phyloP scores from a whole-genome alignment of 2,329 filamentous ascomycete genomes.

The Proliferodiscus dingleyae region DNA sequence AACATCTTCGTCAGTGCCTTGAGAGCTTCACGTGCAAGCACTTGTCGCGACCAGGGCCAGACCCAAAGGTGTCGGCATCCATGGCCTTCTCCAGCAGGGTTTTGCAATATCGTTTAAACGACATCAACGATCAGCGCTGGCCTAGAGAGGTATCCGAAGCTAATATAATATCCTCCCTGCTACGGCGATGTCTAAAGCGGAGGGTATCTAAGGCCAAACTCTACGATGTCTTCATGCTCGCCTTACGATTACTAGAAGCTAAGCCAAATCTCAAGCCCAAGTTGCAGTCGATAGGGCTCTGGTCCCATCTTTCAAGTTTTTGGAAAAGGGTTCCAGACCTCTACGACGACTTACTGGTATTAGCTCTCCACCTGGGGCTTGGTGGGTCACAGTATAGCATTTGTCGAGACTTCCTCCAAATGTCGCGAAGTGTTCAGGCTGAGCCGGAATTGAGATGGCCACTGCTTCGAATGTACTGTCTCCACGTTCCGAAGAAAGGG shows the following conservation, averaged over 20 bases:
- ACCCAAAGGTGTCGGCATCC: constrained; percentile 10
- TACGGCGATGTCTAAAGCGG: constrained; percentile 6
- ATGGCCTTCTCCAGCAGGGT: constrained; percentile 14
- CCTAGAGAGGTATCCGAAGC: constrained; percentile 6
- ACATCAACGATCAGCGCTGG: constrained; percentile 9
- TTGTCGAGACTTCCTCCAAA: constrained; percentile 4
- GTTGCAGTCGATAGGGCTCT: constrained; percentile 4
- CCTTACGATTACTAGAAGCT: constrained; percentile 8
- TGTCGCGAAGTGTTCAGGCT: neutral
- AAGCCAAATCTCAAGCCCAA: constrained; percentile 3
- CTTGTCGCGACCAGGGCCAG: constrained; percentile 2
- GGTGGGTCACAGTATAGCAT: constrained; percentile 5
- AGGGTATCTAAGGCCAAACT: constrained; percentile 3
- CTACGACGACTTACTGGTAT: constrained; percentile 7
- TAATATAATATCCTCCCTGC: constrained; percentile 8
- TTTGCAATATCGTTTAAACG: constrained; percentile 8
- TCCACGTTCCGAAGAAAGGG: constrained; percentile 9
- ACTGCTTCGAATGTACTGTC: constrained; percentile 14
- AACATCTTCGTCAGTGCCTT: constrained; percentile 7
- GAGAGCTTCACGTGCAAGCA: constrained; percentile 7
- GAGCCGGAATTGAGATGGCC: constrained; percentile 9
- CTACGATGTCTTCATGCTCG: constrained; percentile 8
- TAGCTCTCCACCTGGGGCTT: constrained; percentile 9
- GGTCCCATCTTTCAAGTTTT: constrained; percentile 6
- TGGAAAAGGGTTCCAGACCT: constrained; percentile 8